Base-by-base conservation (phyloP, 768 basidiomycete genomes). In the Kwoniella sp. region DNA sequence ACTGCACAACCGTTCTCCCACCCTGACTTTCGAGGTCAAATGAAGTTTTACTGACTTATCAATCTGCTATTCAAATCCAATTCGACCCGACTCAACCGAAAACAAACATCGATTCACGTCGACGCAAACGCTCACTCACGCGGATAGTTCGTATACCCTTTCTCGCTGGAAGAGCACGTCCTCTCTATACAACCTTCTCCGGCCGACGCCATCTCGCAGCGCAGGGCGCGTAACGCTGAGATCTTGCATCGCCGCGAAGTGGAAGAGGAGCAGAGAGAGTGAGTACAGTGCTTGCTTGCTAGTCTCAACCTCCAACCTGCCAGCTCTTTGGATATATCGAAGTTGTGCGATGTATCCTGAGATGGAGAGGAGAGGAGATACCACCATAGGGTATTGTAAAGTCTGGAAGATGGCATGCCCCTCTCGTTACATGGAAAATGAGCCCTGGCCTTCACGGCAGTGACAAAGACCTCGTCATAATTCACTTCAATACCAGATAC, bases 101-200 rank as follows among this genome's bases (percentile, higher is more conserved):
- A n/a, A n/a, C n/a, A n/a, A n/a, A 37, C 20, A 29, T n/a, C 38
- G 11, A 45, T n/a, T 29, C 2, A n/a, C n/a, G n/a, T n/a, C n/a
- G 12, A 55, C 53, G 12, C 22, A 22, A 7, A 28, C 11, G 28
- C 20, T 30, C 34, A 2, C n/a, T n/a, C n/a, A n/a, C n/a, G n/a
- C n/a, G n/a, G n/a, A 31, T 77, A 98, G 94, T 96, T 97, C 73
- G 95, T 91, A 48, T 98, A 97, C 75, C 94, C 95, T 1, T 97
- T 92, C 84, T 90, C 93, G 2, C 86, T 98, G 57, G 95, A 98
- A 75, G 86, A 88, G 0, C 93, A 95, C 77, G 84, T 92, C 69
- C 80, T 94, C 58, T 86, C 87, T 1, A 82, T 91, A 45, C 90
- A 90, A 75, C 87, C 89, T 0, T 85, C 90, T 0, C 88, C 91